phyloP scores from a whole-genome alignment of 2,329 filamentous ascomycete genomes.

The Neopestalotiopsis sp. region DNA sequence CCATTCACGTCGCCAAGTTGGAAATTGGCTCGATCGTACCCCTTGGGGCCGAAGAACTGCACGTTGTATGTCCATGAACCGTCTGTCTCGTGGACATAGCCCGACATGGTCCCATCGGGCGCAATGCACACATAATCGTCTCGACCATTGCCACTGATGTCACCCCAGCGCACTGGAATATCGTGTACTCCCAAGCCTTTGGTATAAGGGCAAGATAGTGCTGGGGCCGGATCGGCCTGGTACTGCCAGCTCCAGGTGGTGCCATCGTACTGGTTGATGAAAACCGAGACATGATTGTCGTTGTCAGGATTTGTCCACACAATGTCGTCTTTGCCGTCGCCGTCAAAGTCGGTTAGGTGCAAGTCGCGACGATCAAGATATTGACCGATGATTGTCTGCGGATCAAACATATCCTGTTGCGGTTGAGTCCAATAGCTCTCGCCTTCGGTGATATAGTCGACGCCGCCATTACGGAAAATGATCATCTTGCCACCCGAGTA shows the following conservation, averaged over 20 bases:
- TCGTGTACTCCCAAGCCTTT: constrained; percentile 34
- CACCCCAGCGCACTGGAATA: constrained; percentile 36
- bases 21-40: constrained; percentile 41
- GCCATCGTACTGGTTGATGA: constrained; percentile 28
- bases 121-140: constrained; percentile 42
- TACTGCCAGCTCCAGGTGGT: constrained; percentile 23
- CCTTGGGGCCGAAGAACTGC: constrained; percentile 36
- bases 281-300: constrained; percentile 31
- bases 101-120: constrained; percentile 30
- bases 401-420: background rate
- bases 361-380: constrained; percentile 34
- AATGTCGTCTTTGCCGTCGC: constrained; percentile 42
- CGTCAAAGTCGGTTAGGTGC: constrained; percentile 43
- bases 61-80: constrained; percentile 26
- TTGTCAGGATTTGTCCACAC: constrained; percentile 35
- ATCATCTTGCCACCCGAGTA: constrained; percentile 22
- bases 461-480: constrained; percentile 23
- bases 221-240: constrained; percentile 14
- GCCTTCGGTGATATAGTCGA: constrained; percentile 8
- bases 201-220: constrained; percentile 28
- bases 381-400: constrained; percentile 20
- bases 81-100: constrained; percentile 30
- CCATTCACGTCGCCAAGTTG: constrained; percentile 46
- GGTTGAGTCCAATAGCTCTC: constrained; percentile 22
- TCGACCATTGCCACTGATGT: constrained; percentile 35